Conservation (phyloP, 768 basidiomycete genomes). For the Suillus subaureus region DNA sequence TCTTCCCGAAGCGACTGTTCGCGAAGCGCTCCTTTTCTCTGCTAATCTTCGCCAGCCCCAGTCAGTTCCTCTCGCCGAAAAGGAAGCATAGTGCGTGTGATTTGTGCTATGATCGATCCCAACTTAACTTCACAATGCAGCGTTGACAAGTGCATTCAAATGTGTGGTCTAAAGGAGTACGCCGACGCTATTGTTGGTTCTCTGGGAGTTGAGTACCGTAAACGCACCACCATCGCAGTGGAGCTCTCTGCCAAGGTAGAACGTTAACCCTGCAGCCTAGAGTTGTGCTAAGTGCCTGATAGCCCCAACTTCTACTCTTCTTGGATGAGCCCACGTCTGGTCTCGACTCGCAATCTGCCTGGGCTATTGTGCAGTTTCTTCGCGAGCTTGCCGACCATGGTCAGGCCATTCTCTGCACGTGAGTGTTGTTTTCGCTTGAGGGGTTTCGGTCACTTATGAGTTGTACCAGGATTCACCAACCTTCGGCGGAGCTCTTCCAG, state of each 20-base stretch:
- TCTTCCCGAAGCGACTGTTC: too few species aligned
- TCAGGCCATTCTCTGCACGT: constrained; percentile 91
- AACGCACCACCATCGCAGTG: constrained; percentile 84
- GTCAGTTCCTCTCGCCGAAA: too few species aligned
- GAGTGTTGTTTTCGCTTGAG: constrained; percentile 23
- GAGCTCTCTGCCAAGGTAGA: constrained; percentile 76
- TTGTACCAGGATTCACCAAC: constrained; percentile 49
- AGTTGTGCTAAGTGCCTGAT: not conserved
- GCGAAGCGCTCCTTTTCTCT: too few species aligned
- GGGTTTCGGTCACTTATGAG: too few species aligned
- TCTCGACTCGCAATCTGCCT: constrained; percentile 84
- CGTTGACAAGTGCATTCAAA: constrained; percentile 57
- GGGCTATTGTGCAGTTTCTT: constrained; percentile 78
- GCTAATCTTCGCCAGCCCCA: too few species aligned
- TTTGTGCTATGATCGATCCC: too few species aligned
- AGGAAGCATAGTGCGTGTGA: too few species aligned
- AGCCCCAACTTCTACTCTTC: constrained; percentile 82
- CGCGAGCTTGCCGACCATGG: constrained; percentile 76
- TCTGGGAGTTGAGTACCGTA: constrained; percentile 72
- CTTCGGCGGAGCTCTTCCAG: constrained; percentile 83
- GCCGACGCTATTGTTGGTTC: constrained; percentile 72
- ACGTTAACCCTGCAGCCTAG: not conserved
- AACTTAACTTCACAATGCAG: constrained; percentile 16
- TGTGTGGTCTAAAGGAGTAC: constrained; percentile 64
- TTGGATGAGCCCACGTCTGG: constrained; percentile 90